These are phyloP conservation scores for Talaromyces sp. DNA, from an alignment of 2,329 filamentous ascomycete genomes.

Conservation along the genomic window DNA sequence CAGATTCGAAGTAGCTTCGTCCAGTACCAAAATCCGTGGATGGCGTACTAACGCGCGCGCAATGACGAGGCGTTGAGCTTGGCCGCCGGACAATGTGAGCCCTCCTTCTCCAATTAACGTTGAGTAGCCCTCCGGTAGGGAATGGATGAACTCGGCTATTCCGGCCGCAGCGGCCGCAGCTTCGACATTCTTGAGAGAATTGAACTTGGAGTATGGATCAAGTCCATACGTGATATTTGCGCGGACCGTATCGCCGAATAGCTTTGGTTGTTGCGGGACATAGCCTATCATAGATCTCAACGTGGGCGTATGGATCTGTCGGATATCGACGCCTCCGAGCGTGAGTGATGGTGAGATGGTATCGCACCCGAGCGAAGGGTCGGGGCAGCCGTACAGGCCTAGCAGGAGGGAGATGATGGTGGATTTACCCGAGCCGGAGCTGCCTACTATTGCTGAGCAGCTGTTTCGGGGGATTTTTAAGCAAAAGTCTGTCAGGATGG, in stretches of 20 bases:
- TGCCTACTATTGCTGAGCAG: constrained; percentile 74
- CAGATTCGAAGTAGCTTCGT: constrained; percentile 81
- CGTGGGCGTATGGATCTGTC: constrained; percentile 55
- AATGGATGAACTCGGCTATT: constrained; percentile 72
- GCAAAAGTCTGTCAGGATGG: constrained; percentile 62
- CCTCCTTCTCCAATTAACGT: constrained; percentile 76
- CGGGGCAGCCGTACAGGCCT: constrained; percentile 57
- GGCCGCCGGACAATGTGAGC: constrained; percentile 70
- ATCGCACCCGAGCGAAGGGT: constrained; percentile 8
- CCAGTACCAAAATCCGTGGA: constrained; percentile 71
- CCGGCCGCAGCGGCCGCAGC: constrained; percentile 56
- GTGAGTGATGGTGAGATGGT: constrained; percentile 46
- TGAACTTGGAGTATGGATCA: constrained; percentile 50
- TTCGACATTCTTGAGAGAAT: constrained; percentile 45
- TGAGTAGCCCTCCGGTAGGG: constrained; percentile 66
- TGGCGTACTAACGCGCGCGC: constrained; percentile 70
- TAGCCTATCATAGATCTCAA: constrained; percentile 62
- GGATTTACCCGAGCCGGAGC: constrained; percentile 87
- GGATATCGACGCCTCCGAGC: constrained; percentile 52
- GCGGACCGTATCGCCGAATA: constrained; percentile 49
- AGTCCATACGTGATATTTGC: constrained; percentile 71
- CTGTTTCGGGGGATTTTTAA: constrained; percentile 61
- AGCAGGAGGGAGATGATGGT: constrained; percentile 74
- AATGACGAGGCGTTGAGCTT: constrained; percentile 76
- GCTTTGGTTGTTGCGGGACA: constrained; percentile 59